Evolutionary conservation across 768 basidiomycete species (phyloP), one percentile per base, ranked within the genome.

Genomic region (Xerocomellus dryophilus): DNA sequence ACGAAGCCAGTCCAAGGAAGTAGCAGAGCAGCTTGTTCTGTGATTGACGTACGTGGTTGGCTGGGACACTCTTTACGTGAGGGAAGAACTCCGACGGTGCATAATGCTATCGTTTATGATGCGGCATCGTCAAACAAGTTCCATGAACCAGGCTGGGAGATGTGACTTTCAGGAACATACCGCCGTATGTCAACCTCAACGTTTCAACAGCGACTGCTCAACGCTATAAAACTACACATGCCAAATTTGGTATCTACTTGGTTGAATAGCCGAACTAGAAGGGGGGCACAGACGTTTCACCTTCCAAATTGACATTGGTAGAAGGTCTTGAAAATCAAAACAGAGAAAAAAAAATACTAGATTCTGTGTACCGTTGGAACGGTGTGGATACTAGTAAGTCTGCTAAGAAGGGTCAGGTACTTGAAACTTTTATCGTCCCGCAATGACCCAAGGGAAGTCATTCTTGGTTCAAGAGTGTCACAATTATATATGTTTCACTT

Each of bases 231-330:
- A 66, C 67, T 54, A 67, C 61, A 57, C 53, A 58, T 65, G 57
- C 67, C 43, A 63, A 60, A 71, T 65, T 53, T 58, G 70, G 70
- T 45, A 58, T 56, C 31, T 34, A 36, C 34, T 43, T 44, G 27
- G 48, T 57, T n/a, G 31, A 42, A 21, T 25, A 38, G 23, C 17
- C 18, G 9, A n/a, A 45, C 20, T 32, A 20, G 40, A 31, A 36
- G 39, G 20, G 23, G 4, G 21, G 29, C 20, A 21, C 15, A 11
- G 39, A 20, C 15, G 20, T 11, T 23, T 38, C n/a, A 6, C 34
- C 9, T 9, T 27, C 35, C 27, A 27, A 11, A 23, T 20, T 42
- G 32, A 42, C 17, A 3, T 1, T 25, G 51, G 21, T 35, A 11
- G n/a, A 29, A 12, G 34, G 20, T 23, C 32, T 38, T 29, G 6